Evolutionary conservation across 1,284 basidiomycete genomes (phyloP).

Genomic region (Ganoderma lingzhi): DNA sequence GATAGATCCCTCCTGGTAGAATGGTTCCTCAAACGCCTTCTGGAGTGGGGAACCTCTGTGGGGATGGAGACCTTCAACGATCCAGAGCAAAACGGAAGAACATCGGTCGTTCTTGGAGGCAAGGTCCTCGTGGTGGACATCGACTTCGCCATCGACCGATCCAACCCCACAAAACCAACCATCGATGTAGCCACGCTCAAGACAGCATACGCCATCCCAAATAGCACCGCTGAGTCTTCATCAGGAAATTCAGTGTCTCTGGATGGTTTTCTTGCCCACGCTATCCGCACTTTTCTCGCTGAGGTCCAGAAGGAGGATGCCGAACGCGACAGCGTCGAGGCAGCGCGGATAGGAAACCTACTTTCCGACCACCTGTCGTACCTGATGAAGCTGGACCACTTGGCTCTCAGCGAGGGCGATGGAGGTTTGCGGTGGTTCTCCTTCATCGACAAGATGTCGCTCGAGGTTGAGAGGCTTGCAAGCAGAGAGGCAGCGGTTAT

Average conservation of each 20-base stretch:
- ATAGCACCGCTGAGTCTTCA: conserved; percentile 47
- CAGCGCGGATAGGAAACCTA: conserved; percentile 53
- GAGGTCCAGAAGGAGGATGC: conserved; percentile 69
- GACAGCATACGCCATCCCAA: conserved; percentile 74
- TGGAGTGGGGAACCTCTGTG: conserved; percentile 63
- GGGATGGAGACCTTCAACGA: conserved; percentile 81
- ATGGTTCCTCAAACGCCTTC: conserved; percentile 65
- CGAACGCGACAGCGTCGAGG: conserved; percentile 57
- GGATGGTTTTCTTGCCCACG: conserved; percentile 65
- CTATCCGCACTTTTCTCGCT: conserved; percentile 60
- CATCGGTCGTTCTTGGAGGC: conserved; percentile 71
- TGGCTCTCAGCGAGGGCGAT: conserved; percentile 66
- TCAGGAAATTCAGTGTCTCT: conserved; percentile 63
- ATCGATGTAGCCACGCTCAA: conserved; percentile 65
- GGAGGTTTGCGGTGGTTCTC: conserved; percentile 79
- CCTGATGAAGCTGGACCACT: conserved; percentile 72
- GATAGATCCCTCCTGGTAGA: conserved; percentile 52
- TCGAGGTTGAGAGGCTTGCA: conserved; percentile 58
- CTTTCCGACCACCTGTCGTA: conserved; percentile 69
- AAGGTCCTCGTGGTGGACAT: conserved; percentile 82
- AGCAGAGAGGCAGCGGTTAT: conserved; percentile 60
- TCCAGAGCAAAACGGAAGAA: conserved; percentile 53
- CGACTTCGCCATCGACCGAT: conserved; percentile 59
- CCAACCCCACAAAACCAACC: conserved; percentile 44
- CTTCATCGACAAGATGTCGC: conserved; percentile 62